These are phyloP conservation scores for Sphagnum contortum DNA, from an alignment of 225 moss, liverwort and hornwort species.

Conservation along the genomic window DNA sequence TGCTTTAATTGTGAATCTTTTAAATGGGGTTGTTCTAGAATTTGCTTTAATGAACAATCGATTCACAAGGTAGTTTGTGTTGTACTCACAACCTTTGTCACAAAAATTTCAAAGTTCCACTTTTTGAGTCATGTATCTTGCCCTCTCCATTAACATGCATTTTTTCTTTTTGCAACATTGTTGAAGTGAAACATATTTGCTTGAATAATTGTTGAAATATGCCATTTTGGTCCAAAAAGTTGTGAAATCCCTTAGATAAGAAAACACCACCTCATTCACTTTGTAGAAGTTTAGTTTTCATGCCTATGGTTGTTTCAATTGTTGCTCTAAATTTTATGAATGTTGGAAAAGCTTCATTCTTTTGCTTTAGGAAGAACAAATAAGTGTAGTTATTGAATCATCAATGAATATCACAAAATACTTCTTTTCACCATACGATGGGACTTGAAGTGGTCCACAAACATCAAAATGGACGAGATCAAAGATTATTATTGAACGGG, in stretches of 20 bases:
- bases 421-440: neutral
- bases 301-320: neutral
- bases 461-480: neutral
- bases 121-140: neutral
- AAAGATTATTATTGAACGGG: neutral
- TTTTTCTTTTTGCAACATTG: slow-evolving; percentile 1
- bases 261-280: slow-evolving; percentile 5
- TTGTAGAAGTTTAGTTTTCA: neutral
- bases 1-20: too few relatives aligned
- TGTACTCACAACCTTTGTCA: neutral
- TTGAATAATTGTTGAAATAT: neutral
- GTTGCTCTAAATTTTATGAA: slow-evolving; percentile 2
- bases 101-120: neutral
- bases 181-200: slow-evolving; percentile 3
- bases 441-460: neutral
- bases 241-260: neutral
- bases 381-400: neutral
- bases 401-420: neutral
- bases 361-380: neutral
- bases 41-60: slow-evolving; percentile 1
- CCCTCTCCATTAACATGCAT: slow-evolving; percentile 1
- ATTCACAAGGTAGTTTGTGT: neutral
- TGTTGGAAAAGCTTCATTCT: neutral
- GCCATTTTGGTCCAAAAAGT: neutral
- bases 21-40: too few relatives aligned